Evolutionary conservation across 1,139 yeast genomes (phyloP), one percentile per base, ranked within the genome.

Genomic region (Zygoascus sp.): DNA sequence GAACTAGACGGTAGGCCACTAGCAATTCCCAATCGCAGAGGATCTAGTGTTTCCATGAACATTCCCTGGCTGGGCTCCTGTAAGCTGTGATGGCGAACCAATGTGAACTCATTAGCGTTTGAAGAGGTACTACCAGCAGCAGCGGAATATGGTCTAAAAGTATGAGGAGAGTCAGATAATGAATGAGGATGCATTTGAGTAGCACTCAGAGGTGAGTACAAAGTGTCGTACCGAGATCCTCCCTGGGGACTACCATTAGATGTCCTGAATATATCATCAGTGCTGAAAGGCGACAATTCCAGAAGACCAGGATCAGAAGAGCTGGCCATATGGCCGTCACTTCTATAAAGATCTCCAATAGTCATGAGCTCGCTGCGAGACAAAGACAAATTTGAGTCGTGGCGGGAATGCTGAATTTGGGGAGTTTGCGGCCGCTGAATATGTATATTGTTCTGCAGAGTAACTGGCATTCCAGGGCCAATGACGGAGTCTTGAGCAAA

Each of bases 81-180:
- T 2, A 35, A n/a, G 10, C 25, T 20, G 7, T 21, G 39, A 19
- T 35, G 39, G 15, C 39, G 19, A n/a, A 35, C 25, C 13, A 35
- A 20, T 3, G 39, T 35, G n/a, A 35, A 35, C n/a, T 35, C 39
- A 21, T 5, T 35, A 35, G 39, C 15, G 3, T n/a, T n/a, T n/a
- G 39, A 35, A 20, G 39, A 35, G 13, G 39, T 20, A 17, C 39
- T 35, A 4, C 39, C 39, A 20, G 39, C 39, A 15, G 39, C 39
- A 9, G 39, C 39, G 2, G 39, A 35, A n/a, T 35, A 35, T n/a
- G 39, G 39, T 2, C 39, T 13, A 5, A 13, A 25, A 19, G 39
- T 20, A n/a, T 35, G 39, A 7, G 39, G 39, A 20, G 39, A 35
- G 4, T 35, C 39, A 20, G 39, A 16, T 9, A 35, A 21, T 5